Base-by-base conservation (phyloP, 139 green algal species). In the Mesotaenium endlicherianum region DNA sequence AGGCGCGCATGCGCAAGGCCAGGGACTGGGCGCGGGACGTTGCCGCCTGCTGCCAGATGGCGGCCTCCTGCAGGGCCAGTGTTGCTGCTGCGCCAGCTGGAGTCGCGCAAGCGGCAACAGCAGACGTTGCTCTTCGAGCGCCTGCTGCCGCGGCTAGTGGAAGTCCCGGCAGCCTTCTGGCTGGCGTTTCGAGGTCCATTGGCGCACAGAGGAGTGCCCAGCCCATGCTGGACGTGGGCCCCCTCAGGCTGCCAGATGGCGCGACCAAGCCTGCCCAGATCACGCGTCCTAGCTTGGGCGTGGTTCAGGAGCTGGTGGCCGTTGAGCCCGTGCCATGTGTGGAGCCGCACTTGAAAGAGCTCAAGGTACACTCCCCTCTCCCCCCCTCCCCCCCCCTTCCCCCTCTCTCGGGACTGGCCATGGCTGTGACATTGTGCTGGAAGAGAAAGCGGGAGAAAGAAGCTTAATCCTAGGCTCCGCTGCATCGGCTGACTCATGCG, bases 11-110 rank as follows among this genome's bases (percentile, higher is more conserved):
- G 34, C 34, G 34, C n/a, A 17, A 31, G 31, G 70, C 36, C 34
- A 45, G 41, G 31, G 20, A 78, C 5, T 82, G 75, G 75, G 75
- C 75, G 26, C 38, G 40, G 16, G 55, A 82, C 3, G 49, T 82
- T 2, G 30, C 75, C 0, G 39, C 60, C 0, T 80, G 71, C 41
- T 80, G 71, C 41, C 47, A 57, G 47, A 11, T 57, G 8, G 47
- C 47, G 47, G 8, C 8, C 47, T 8, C 47, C 47, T 57, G 47
- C 47, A 11, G 47, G 8, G 47, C 47, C 8, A 8, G 47, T 11
- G 47, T 57, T 11, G 47, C 8, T 11, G 11, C 47, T 20, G 30
- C 60, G n/a, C 42, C 60, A 2, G 1, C 60, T 40, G 30, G 6
- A 44, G 30, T 34, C 3, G 60, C 60, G 6, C 16, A 26, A 31